phyloP scores from a whole-genome alignment of 768 basidiomycete species.

The Rhodosporidiobolus sp. region DNA sequence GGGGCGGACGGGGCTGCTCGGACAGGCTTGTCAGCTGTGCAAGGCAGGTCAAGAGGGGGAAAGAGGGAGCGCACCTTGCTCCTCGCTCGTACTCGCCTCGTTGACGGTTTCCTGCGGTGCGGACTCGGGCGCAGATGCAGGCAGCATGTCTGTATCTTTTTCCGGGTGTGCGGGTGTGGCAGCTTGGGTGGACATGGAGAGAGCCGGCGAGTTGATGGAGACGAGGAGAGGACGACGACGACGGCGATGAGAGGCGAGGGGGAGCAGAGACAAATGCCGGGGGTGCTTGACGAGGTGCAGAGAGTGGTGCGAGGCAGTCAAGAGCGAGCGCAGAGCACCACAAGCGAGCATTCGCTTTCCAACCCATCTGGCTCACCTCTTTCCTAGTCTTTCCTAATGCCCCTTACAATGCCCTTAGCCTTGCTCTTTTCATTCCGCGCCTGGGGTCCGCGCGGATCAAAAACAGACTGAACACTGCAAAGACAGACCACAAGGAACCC shows the following conservation, averaged over 20 bases:
- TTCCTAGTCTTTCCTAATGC: too few species aligned
- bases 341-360: too few species aligned
- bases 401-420: too few species aligned
- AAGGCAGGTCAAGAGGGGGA: background rate
- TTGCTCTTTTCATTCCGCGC: too few species aligned
- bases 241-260: background rate
- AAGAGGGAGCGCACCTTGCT: background rate
- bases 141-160: slow-evolving; percentile 4
- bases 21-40: background rate
- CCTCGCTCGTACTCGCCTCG: background rate
- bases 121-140: background rate
- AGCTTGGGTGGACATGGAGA: background rate
- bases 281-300: background rate
- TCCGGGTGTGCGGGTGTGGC: background rate
- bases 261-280: background rate
- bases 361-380: too few species aligned
- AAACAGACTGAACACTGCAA: too few species aligned
- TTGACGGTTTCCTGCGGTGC: too few species aligned
- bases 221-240: background rate
- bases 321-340: too few species aligned
- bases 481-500: background rate
- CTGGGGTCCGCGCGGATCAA: too few species aligned
- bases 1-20: background rate
- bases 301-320: too few species aligned
- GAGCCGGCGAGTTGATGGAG: background rate